phyloP scores from a whole-genome alignment of 129 eudicot species.

The Scalesia atractyloides region DNA sequence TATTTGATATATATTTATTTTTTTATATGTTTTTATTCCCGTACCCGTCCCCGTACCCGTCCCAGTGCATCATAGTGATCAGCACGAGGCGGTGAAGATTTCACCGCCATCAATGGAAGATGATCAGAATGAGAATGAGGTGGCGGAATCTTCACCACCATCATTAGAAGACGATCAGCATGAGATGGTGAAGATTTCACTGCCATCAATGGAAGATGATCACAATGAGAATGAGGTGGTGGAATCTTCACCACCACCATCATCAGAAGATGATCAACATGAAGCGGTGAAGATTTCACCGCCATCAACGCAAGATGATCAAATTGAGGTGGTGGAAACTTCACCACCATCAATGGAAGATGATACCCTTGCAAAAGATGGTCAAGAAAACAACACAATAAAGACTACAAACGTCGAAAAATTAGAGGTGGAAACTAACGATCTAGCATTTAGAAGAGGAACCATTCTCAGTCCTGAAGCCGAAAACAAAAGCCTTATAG shows the following conservation, averaged over 20 bases:
- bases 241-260: slow-evolving; percentile 1
- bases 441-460: slow-evolving; percentile 48
- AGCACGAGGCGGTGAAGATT: not conserved
- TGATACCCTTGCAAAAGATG: not conserved
- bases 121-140: not conserved
- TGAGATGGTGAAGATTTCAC: not conserved
- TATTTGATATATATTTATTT: too few relatives aligned
- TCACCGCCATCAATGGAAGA: slow-evolving; percentile 1
- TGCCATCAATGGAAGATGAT: slow-evolving; percentile 13
- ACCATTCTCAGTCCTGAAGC: slow-evolving; percentile 32
- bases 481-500: slow-evolving; percentile 38
- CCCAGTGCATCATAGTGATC: too few relatives aligned
- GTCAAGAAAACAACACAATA: not conserved
- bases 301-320: slow-evolving; percentile 4
- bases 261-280: not conserved
- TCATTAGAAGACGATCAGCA: not conserved
- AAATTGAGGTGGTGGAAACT: not conserved
- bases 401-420: slow-evolving; percentile 11
- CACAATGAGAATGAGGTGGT: not conserved
- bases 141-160: not conserved
- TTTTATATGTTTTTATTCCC: too few relatives aligned
- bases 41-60: too few relatives aligned
- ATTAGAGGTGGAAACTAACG: slow-evolving; percentile 28
- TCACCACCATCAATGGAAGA: slow-evolving; percentile 8
- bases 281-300: not conserved